Conservation (phyloP, 1,284 basidiomycete genomes). For the Cryptococcus deneoformans region DNA sequence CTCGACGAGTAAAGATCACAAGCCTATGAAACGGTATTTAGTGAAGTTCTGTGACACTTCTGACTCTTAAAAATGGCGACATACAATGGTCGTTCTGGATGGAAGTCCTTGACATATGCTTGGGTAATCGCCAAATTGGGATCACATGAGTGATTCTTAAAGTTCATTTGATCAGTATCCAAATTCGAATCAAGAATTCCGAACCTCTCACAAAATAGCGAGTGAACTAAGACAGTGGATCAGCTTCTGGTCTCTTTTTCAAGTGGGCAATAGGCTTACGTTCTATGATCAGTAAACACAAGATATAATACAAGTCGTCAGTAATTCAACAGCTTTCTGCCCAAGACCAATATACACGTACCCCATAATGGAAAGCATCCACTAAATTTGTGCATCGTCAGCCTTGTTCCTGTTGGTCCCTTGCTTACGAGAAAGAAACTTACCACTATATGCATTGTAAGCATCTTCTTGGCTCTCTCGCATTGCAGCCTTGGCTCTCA, state of each 20-base stretch:
- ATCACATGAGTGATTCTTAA: constrained; percentile 82
- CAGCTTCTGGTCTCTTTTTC: constrained; percentile 6
- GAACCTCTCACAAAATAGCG: constrained; percentile 35
- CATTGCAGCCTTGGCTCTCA: constrained; percentile 11
- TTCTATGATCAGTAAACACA: constrained; percentile 19
- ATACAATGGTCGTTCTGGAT: constrained; percentile 56
- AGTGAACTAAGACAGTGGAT: constrained; percentile 29
- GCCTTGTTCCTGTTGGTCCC: background rate
- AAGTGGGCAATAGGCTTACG: constrained; percentile 36
- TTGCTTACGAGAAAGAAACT: constrained; percentile 9
- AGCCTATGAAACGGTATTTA: constrained; percentile 43
- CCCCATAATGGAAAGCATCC: constrained; percentile 83
- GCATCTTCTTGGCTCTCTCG: constrained; percentile 32
- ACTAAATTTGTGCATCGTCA: constrained; percentile 48
- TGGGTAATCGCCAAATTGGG: constrained; percentile 74
- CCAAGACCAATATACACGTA: constrained; percentile 50
- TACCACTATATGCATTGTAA: constrained; percentile 43
- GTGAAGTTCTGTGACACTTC: no score
- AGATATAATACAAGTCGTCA: background rate
- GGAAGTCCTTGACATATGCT: constrained; percentile 61
- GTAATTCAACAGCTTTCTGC: background rate
- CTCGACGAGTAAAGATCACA: constrained; percentile 65
- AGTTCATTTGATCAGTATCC: constrained; percentile 5
- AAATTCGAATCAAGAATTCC: background rate
- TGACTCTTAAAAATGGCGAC: constrained; percentile 32